Evolutionary conservation across 306 rosid genomes (phyloP).

Genomic region (Acacia confusa): DNA sequence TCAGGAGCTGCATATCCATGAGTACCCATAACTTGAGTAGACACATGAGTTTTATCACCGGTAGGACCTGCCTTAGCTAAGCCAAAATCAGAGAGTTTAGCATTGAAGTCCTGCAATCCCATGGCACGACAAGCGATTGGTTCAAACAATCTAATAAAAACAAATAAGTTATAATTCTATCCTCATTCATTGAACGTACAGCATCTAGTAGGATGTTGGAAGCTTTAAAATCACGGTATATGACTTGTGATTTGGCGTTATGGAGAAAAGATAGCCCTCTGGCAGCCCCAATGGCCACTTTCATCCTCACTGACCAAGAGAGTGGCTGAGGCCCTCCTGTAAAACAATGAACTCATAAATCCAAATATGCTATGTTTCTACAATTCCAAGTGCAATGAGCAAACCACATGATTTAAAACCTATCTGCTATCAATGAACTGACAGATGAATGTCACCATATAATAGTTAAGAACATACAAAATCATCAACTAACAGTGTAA

Average conservation of each 20-base stretch:
- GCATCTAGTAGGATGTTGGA: slow-evolving; percentile 81
- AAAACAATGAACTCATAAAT: slow-evolving; percentile 31
- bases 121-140: slow-evolving; percentile 15
- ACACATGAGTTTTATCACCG: slow-evolving; percentile 92
- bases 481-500: background rate
- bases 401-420: background rate
- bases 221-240: slow-evolving; percentile 91
- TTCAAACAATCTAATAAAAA: slow-evolving; percentile 7
- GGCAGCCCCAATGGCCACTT: slow-evolving; percentile 90
- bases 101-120: slow-evolving; percentile 69
- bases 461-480: background rate
- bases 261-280: slow-evolving; percentile 86
- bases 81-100: slow-evolving; percentile 90
- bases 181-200: slow-evolving; percentile 43
- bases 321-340: slow-evolving; percentile 90
- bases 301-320: slow-evolving; percentile 84
- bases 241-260: slow-evolving; percentile 78
- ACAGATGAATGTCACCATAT: slow-evolving; percentile 7
- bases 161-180: background rate
- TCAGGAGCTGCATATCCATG: slow-evolving; percentile 96
- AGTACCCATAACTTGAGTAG: slow-evolving; percentile 92
- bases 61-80: slow-evolving; percentile 90
- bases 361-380: background rate
- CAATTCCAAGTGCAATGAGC: slow-evolving; percentile 1
- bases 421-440: background rate